Percentiles rank a stretch among this genome's conserved stretches.
phyloP scores from a whole-genome alignment of 805 yeast species.

The Sporopachydermia lactativora region DNA sequence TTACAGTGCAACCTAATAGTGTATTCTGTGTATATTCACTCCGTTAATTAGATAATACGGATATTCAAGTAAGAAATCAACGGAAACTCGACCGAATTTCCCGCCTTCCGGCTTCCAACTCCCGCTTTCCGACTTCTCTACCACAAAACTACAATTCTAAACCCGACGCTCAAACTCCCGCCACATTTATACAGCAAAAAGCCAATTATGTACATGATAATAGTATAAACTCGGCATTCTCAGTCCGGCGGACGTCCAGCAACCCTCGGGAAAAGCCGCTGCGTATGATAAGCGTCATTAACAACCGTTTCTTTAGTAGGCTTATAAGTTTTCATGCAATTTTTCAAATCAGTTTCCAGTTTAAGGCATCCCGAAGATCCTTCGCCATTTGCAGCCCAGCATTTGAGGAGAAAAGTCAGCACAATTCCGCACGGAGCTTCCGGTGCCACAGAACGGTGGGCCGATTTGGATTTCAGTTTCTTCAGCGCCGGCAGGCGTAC shows the following conservation, averaged over 20 bases:
- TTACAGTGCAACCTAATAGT: too few relatives aligned
- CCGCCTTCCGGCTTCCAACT: too few relatives aligned
- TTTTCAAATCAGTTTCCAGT: conserved; percentile 55
- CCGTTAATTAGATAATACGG: too few relatives aligned
- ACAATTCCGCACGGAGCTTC: conserved; percentile 65
- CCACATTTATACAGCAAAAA: too few relatives aligned
- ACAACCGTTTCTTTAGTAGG: neutral
- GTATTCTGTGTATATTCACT: too few relatives aligned
- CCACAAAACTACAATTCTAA: too few relatives aligned
- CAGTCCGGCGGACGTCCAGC: neutral
- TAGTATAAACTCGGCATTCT: too few relatives aligned
- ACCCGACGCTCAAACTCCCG: too few relatives aligned
- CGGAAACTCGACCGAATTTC: too few relatives aligned
- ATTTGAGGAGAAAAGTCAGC: conserved; percentile 75
- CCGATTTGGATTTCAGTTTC: conserved; percentile 53
- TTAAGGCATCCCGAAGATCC: conserved; percentile 53
- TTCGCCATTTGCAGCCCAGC: conserved; percentile 95
- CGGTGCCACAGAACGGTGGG: conserved; percentile 36
- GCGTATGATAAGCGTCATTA: neutral
- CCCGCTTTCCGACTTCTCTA: too few relatives aligned
- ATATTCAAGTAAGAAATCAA: too few relatives aligned
- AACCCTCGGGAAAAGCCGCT: neutral
- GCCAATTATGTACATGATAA: conserved; percentile 1
- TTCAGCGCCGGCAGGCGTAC: conserved; percentile 58
- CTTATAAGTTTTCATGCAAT: conserved; percentile 40